Base-by-base conservation (phyloP, 176 grass and related monocot species). In the Avena sativa region DNA sequence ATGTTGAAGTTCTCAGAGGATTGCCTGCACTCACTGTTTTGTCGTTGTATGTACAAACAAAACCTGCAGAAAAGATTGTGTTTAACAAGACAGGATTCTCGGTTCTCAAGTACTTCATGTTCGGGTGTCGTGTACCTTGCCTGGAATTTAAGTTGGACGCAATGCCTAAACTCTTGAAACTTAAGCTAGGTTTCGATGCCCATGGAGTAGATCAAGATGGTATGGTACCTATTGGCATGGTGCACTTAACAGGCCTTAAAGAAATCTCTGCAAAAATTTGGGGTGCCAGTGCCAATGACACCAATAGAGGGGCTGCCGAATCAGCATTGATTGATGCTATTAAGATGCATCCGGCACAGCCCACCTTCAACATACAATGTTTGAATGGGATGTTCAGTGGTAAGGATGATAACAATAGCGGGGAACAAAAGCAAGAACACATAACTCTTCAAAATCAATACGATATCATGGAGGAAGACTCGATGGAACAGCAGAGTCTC, bases 141-240 rank as follows among this genome's bases (percentile, higher is more conserved):
- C 23, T 86, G 8, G 19, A 46, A 58, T 86, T 86, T 86, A 1
- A 72, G 63, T 4, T 0, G 0, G 17, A 71, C 36, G 65, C 76
- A 2, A 38, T 86, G 66, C 76, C 65, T 15, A 80, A 34, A 20
- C 85, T 86, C 2, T 0, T 1, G 6, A 80, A 48, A 2, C 65
- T 86, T 25, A 80, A 61, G 23, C 12, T 86, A 71, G 38, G 12
- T 34, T 86, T 86, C 1, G 68, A 80, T 60, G 85, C 53, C 3
- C 52, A 71, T 26, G 28, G 38, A 23, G 77, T 2, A 12, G 10
- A 13, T 51, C 11, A 21, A 2, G 12, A 21, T 0, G 1, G 1
- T 6, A 12, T 15, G 4, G 12, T 65, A 32, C 79, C 40, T 0
- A 1, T 10, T 9, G 55, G 82, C 2, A 84, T 76, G 0, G 6